Evolutionary conservation across 2,329 filamentous ascomycete genomes (phyloP), one percentile per base, ranked within the genome.

Genomic region (Dendryphion nanum): DNA sequence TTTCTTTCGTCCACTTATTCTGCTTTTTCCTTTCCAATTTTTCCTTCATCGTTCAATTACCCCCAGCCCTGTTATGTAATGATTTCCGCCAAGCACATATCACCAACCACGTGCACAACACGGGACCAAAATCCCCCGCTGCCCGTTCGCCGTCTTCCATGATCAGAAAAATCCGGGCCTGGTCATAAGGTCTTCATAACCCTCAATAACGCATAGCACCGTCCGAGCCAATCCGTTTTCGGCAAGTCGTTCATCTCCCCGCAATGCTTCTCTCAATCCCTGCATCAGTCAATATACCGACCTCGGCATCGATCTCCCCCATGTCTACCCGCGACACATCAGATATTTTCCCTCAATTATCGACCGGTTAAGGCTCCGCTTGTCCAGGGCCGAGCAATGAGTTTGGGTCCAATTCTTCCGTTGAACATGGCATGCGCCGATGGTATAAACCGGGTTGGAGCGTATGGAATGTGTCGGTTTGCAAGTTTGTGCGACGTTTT

Each of bases 381-480:
- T 30, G 29, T 15, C 29, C 29, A 30, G 10, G 10, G 29, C 8
- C 13, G 10, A 14, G 12, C 10, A 8, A 8, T 17, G 13, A 2
- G n/a, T n/a, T 13, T 30, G 29, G 16, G 29, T 15, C 12, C 29
- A 30, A 30, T 30, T 30, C 29, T 30, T 30, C 29, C 29, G 29
- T 30, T n/a, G 29, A 8, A 10, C 10, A 17, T 17, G 4, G 10
- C 13, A 30, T 30, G 16, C 8, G 29, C 8, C 16, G 12, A 8
- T 17, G 10, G 12, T 30, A 30, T 30, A 30, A 14, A 14, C 29
- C 29, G 10, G 29, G 29, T 30, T 14, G 13, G 16, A n/a, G n/a
- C n/a, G n/a, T n/a, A n/a, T n/a, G n/a, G n/a, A n/a, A 30, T 10
- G 29, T 30, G 29, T n/a, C 29, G 12, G 15, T 17, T n/a, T 10